These are phyloP conservation scores for Geosiphon pyriformis DNA, from an alignment of 192 early-diverging fungal genomes.

Conservation along the genomic window DNA sequence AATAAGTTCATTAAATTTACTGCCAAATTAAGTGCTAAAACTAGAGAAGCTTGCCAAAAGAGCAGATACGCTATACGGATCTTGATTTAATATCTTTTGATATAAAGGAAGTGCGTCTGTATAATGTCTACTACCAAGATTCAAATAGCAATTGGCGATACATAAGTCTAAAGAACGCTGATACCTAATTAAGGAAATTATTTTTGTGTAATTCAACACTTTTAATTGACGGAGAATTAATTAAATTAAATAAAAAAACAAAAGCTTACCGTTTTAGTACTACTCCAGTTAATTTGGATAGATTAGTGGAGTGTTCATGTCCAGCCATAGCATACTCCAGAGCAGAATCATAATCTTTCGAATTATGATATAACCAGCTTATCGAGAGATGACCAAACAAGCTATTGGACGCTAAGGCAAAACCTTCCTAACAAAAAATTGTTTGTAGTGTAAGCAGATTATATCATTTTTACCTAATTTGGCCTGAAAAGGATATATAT, in stretches of 20 bases:
- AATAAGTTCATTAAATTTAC: neutral
- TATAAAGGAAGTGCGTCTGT: conserved; percentile 52
- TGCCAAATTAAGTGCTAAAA: neutral
- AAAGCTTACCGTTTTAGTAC: conserved; percentile 33
- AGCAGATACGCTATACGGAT: conserved; percentile 40
- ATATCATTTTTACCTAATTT: neutral
- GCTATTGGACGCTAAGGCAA: conserved; percentile 33
- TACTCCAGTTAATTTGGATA: conserved; percentile 26
- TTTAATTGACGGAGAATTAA: too few relatives aligned
- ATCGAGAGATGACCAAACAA: conserved; percentile 45
- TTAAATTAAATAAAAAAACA: neutral
- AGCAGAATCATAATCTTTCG: conserved; percentile 45
- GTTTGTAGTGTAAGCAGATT: neutral
- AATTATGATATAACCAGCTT: conserved; percentile 43
- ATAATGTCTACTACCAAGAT: conserved; percentile 49
- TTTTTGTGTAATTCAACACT: too few relatives aligned
- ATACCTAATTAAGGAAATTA: conserved; percentile 31
- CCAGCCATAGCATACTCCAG: conserved; percentile 48
- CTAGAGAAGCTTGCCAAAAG: conserved; percentile 41
- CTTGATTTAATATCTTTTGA: conserved; percentile 42
- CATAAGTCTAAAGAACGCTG: conserved; percentile 48
- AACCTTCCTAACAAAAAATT: conserved; percentile 36
- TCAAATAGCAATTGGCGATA: conserved; percentile 56
- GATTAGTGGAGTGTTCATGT: conserved; percentile 31
- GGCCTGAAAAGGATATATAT: too few relatives aligned